These are phyloP conservation scores for Trypethelium eluteriae DNA, from an alignment of 495 filamentous ascomycete genomes.

Conservation along the genomic window DNA sequence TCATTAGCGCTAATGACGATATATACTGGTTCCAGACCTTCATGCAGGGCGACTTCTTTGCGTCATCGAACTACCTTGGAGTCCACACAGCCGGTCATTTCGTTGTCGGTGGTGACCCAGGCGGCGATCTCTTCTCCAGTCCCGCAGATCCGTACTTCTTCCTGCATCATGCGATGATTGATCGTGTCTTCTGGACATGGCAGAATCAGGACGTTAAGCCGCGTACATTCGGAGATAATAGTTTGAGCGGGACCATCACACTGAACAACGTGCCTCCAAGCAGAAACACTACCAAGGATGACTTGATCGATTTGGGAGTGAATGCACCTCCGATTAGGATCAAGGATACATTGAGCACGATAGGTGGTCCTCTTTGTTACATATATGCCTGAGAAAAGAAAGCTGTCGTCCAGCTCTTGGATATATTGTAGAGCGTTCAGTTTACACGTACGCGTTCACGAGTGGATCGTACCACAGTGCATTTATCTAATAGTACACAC, in stretches of 20 bases:
- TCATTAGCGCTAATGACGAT: constrained; percentile 41
- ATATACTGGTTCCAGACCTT: constrained; percentile 48
- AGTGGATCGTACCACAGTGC: not conserved
- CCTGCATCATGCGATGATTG: constrained; percentile 63
- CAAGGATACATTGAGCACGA: constrained; percentile 43
- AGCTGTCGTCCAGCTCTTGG: not conserved
- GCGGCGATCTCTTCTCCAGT: constrained; percentile 51
- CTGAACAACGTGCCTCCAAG: constrained; percentile 48
- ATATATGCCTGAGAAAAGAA: constrained; percentile 37
- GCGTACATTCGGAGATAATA: constrained; percentile 33
- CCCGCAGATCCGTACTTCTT: constrained; percentile 63
- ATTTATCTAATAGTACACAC: no score
- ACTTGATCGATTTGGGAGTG: constrained; percentile 41
- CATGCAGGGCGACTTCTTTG: constrained; percentile 45
- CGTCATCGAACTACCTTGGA: constrained; percentile 40
- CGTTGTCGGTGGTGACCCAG: constrained; percentile 53
- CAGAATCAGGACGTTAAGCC: constrained; percentile 49
- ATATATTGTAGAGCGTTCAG: not conserved
- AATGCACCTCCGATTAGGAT: constrained; percentile 36
- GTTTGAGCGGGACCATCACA: constrained; percentile 49
- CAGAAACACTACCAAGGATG: constrained; percentile 43
- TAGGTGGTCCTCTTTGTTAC: constrained; percentile 51
- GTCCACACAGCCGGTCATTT: constrained; percentile 60
- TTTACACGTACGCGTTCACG: not conserved
- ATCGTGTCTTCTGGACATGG: constrained; percentile 65